These are phyloP conservation scores for Fusarium coffeatum DNA, from an alignment of 2,329 filamentous ascomycete genomes.

Conservation along the genomic window DNA sequence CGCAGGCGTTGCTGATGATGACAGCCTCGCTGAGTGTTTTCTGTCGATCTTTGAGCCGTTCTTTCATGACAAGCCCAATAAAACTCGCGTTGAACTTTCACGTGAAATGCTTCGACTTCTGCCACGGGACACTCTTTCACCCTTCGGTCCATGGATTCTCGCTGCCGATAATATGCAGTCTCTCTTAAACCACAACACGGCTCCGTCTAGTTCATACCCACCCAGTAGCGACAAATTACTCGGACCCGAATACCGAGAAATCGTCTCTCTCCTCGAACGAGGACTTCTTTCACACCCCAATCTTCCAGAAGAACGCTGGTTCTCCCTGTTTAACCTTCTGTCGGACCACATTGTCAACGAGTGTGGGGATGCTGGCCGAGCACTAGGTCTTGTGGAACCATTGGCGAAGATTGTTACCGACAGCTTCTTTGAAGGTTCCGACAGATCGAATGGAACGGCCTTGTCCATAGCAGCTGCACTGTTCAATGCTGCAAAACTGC, in stretches of 20 bases:
- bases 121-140: constrained; percentile 58
- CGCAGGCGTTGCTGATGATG: constrained; percentile 60
- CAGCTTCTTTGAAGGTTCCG: constrained; percentile 35
- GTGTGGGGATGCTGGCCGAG: constrained; percentile 74
- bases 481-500: constrained; percentile 62
- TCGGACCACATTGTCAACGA: constrained; percentile 68
- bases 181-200: constrained; percentile 53
- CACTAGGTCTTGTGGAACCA: constrained; percentile 76
- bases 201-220: constrained; percentile 38
- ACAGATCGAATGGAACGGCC: constrained; percentile 41
- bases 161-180: constrained; percentile 60
- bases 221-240: constrained; percentile 58
- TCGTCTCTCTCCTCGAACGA: constrained; percentile 74
- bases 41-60: constrained; percentile 68
- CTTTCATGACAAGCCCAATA: constrained; percentile 61
- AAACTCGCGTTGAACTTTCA: constrained; percentile 59
- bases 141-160: constrained; percentile 64
- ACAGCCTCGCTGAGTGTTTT: constrained; percentile 60
- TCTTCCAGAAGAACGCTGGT: constrained; percentile 61
- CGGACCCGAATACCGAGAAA: constrained; percentile 76
- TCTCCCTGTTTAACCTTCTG: constrained; percentile 67
- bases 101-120: constrained; percentile 64
- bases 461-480: constrained; percentile 57
- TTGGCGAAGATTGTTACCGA: constrained; percentile 68
- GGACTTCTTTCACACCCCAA: constrained; percentile 65